phyloP scores from a whole-genome alignment of 2,329 filamentous ascomycete genomes.

The Tympanopsis confertula region DNA sequence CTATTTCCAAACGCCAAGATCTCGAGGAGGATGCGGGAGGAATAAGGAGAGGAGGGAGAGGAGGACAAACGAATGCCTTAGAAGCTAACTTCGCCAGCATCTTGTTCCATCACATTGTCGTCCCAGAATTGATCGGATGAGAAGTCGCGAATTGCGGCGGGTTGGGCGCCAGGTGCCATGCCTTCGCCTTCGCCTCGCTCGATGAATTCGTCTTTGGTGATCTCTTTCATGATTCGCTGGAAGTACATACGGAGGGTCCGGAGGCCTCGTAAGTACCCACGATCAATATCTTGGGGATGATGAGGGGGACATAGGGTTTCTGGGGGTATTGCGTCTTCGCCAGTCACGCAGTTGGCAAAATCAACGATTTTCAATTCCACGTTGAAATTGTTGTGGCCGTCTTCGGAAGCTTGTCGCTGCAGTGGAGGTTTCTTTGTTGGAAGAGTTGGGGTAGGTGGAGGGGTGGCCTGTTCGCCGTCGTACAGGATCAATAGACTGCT shows the following conservation, averaged over 20 bases:
- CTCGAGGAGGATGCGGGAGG: too few species aligned
- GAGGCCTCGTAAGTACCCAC: constrained; percentile 79
- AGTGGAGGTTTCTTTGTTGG: constrained; percentile 1
- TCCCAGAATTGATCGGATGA: neutral
- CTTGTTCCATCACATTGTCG: neutral
- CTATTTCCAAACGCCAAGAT: too few species aligned
- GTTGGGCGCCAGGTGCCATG: neutral
- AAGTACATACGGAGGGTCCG: constrained; percentile 74
- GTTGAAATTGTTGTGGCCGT: constrained; percentile 37
- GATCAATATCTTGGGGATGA: constrained; percentile 70
- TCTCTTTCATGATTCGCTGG: constrained; percentile 71
- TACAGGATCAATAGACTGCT: constrained; percentile 93
- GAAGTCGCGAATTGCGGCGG: neutral
- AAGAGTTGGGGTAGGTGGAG: constrained; percentile 21
- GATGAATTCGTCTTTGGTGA: constrained; percentile 22
- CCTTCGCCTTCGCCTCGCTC: neutral
- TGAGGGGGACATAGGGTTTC: constrained; percentile 65
- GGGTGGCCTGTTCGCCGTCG: constrained; percentile 62
- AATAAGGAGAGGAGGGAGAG: neutral
- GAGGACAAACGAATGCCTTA: neutral
- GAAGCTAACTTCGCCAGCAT: neutral
- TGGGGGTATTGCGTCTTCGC: constrained; percentile 56
- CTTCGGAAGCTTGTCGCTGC: constrained; percentile 2
- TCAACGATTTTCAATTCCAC: constrained; percentile 97
- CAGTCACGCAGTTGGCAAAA: constrained; percentile 93